Conservation (phyloP, 2,329 filamentous ascomycete species). For the Neopestalotiopsis sp. region DNA sequence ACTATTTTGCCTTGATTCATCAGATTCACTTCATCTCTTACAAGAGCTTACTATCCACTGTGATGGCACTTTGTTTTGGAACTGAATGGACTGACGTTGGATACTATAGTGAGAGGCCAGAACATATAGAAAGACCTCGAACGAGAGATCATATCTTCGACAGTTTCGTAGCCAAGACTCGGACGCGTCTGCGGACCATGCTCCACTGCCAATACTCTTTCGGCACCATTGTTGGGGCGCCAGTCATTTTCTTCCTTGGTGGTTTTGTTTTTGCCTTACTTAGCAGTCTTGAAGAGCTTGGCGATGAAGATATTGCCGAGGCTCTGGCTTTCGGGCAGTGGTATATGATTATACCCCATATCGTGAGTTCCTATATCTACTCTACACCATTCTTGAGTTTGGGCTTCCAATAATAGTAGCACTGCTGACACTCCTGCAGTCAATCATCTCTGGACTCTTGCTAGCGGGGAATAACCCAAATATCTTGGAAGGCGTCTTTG, state of each 20-base stretch:
- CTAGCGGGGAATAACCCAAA: slow-evolving; percentile 9
- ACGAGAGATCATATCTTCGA: slow-evolving; percentile 2
- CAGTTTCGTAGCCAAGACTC: slow-evolving; percentile 12
- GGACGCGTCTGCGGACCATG: slow-evolving; percentile 9
- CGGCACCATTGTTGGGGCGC: slow-evolving; percentile 10
- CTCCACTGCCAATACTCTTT: slow-evolving; percentile 10
- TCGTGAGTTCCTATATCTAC: background rate
- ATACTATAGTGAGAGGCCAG: background rate
- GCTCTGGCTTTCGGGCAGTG: slow-evolving; percentile 10
- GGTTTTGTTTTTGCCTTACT: slow-evolving; percentile 9
- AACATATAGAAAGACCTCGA: background rate
- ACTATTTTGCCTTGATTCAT: too few relatives aligned
- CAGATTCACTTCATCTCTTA: too few relatives aligned
- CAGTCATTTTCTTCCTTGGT: slow-evolving; percentile 5
- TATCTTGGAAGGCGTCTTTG: slow-evolving; percentile 6
- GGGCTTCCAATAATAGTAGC: too few relatives aligned
- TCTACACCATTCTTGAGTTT: background rate
- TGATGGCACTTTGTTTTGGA: background rate
- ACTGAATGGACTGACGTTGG: too few relatives aligned
- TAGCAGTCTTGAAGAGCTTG: background rate
- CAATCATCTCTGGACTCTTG: slow-evolving; percentile 9
- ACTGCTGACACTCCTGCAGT: background rate
- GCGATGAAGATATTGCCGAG: slow-evolving; percentile 11
- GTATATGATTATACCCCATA: slow-evolving; percentile 14
- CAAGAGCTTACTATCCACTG: too few relatives aligned